Evolutionary conservation across 1,284 basidiomycete genomes (phyloP), one percentile per base, ranked within the genome.

Genomic region (Irpex sp.): DNA sequence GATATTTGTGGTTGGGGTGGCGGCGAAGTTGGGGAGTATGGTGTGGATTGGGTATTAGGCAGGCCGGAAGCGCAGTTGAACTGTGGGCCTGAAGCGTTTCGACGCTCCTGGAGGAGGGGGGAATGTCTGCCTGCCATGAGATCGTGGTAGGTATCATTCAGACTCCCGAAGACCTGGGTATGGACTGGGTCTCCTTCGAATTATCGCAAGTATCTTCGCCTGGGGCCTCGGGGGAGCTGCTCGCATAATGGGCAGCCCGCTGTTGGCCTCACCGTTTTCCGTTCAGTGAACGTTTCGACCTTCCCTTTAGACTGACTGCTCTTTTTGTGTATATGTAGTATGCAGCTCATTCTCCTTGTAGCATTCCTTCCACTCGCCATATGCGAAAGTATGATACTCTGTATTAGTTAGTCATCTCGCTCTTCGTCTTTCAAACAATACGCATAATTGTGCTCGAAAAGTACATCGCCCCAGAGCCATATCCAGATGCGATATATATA

Each of bases 1-100:
- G 31, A 59, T 61, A 46, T 65, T 65, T 47, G 46, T 39, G 13
- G 46, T 35, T 17, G 63, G 63, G 21, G 49, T 62, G 2, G 7
- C 56, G 35, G 57, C 47, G 35, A 65, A 62, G 47, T 7, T 62
- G 17, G 61, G 61, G 4, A 35, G 60, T n/a, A 33, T 46, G 17
- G 17, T 36, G 46, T 64, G 56, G 37, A 15, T 61, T 36, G 46
- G 61, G 56, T 15, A 15, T 61, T n/a, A 8, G 13, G 13, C 1
- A 3, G 15, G 57, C 13, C 4, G 11, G 8, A 36, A 7, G 17
- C 15, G n/a, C 17, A 55, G 26, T 37, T 7, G 19, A 17, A n/a
- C 33, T 60, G 58, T 8, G 15, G 37, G 17, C 6, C 31, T 33
- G 31, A 33, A 6, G 31, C 31, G 31, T 46, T n/a, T 46, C 39